These are phyloP conservation scores for Crucibulum laeve DNA, from an alignment of 768 basidiomycete genomes.

Conservation along the genomic window DNA sequence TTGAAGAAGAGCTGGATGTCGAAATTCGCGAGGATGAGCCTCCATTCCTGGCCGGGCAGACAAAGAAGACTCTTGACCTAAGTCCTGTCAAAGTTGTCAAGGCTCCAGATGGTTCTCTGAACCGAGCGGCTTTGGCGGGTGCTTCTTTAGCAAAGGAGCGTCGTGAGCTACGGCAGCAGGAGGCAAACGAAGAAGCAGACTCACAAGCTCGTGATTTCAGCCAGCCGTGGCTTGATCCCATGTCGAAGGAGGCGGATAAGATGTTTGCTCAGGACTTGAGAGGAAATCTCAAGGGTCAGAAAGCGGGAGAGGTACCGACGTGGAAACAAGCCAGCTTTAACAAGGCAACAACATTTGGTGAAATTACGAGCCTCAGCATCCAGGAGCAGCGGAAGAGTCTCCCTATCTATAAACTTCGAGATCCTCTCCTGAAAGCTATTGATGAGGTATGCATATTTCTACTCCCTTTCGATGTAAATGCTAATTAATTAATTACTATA, in stretches of 20 bases:
- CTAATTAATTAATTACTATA: slow-evolving; percentile 24
- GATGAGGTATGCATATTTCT: slow-evolving; percentile 57
- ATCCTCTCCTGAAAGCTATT: slow-evolving; percentile 86
- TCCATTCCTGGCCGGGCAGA: slow-evolving; percentile 93
- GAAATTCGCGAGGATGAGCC: slow-evolving; percentile 97
- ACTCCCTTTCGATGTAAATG: slow-evolving; percentile 1
- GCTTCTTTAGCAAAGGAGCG: slow-evolving; percentile 94
- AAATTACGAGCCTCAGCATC: slow-evolving; percentile 85
- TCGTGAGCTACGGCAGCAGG: slow-evolving; percentile 89
- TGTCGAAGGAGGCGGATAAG: slow-evolving; percentile 84
- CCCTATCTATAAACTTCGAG: slow-evolving; percentile 94
- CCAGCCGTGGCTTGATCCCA: slow-evolving; percentile 97
- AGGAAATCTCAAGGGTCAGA: slow-evolving; percentile 76
- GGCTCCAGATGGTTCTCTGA: slow-evolving; percentile 95
- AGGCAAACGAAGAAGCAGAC: slow-evolving; percentile 91
- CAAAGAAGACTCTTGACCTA: slow-evolving; percentile 90
- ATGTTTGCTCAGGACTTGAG: slow-evolving; percentile 93
- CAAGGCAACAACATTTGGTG: slow-evolving; percentile 94
- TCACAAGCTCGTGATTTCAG: slow-evolving; percentile 93
- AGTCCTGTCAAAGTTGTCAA: slow-evolving; percentile 98
- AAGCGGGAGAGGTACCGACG: slow-evolving; percentile 74
- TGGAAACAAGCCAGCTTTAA: slow-evolving; percentile 95
- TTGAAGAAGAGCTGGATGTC: slow-evolving; percentile 96
- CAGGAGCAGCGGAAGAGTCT: slow-evolving; percentile 90
- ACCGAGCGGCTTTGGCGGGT: slow-evolving; percentile 91